Base-by-base conservation (phyloP, 345 rosid genomes). In the Moringa oleifera region DNA sequence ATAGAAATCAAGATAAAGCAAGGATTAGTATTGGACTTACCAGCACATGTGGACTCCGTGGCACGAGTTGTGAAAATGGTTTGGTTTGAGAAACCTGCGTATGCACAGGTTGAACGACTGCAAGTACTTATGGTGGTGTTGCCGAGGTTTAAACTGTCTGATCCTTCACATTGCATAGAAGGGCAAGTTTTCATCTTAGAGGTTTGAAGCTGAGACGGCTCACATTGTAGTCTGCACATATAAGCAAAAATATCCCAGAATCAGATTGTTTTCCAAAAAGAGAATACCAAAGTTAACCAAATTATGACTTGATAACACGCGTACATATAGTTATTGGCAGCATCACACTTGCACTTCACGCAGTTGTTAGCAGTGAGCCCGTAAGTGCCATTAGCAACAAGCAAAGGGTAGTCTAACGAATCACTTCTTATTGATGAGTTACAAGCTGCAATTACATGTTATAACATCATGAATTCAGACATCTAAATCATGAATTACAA, bases 241-340 rank as follows among this genome's bases (percentile, higher is more conserved):
- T 31, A 54, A 24, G 12, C 54, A 52, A 67, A 68, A 18, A 59
- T 51, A 20, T 20, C 9, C 41, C 1, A 28, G 24, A 53, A 45
- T 53, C 31, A 51, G 58, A 57, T 36, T 16, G 4, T 56, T 37
- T 36, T 49, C 28, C 53, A 65, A 58, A 12, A 22, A 25, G 9
- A 31, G 13, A 28, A 18, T 57, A 17, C 12, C 47, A 57, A 20
- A 51, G 3, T 57, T 28, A 23, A 18, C 0, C 9, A 22, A 1
- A 25, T 24, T 23, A 25, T 55, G 37, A 18, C 9, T 23, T 36
- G 6, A 37, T 53, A 16, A 24, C 20, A 49, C 23, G 79, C 91
- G 80, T 65, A 88, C 96, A 66, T 88, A 90, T 81, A 78, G 73
- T 86, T 85, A 24, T 66, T 81, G 0, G 89, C 63, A 20, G 96